Evolutionary conservation across 106 monocot genomes (phyloP), one percentile per base, ranked within the genome.

Genomic region (Dioscorea alata): DNA sequence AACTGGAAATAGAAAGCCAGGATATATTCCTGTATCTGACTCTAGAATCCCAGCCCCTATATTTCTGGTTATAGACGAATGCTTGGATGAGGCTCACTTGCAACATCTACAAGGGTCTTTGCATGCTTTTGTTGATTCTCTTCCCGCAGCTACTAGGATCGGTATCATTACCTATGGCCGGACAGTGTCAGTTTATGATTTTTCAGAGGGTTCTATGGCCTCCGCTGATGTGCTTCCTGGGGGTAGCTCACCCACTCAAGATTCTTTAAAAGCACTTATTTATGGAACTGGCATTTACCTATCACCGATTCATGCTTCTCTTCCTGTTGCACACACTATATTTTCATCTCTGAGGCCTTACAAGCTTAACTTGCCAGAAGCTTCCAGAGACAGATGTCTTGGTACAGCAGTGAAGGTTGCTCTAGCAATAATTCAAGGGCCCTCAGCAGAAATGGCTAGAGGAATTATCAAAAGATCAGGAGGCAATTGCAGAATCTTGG

Each of bases 221-320:
- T 93, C 93, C 59, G 93, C 99, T 32, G 99, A 99, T 87, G 83
- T 90, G 52, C 85, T 99, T 70, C 90, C 90, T n/a, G 99, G 99
- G 22, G 83, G 77, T 20, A 90, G 73, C 49, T 90, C 90, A 31
- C 87, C 90, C 13, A 84, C 82, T 33, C 73, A 87, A 76, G 99
- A 93, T n/a, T 75, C 77, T 24, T 33, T 99, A 42, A 93, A 93
- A 82, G 81, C 85, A n/a, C 61, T 99, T 67, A 93, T 99, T 57
- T 93, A 90, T 83, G 99, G 99, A 16, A 85, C 93, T 61, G 93
- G 99, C 50, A 59, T 93, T 22, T 99, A 99, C 66, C 49, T 99
- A 54, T 93, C 99, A 9, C 83, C 86, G 31, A 53, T 99, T 63
- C 93, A 93, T 77, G 85, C 87, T 34, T 99, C 87, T 13, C 79